Evolutionary conservation across 202 grass and related monocot species (phyloP).

Genomic region (Dendrocalamus latiflorus): DNA sequence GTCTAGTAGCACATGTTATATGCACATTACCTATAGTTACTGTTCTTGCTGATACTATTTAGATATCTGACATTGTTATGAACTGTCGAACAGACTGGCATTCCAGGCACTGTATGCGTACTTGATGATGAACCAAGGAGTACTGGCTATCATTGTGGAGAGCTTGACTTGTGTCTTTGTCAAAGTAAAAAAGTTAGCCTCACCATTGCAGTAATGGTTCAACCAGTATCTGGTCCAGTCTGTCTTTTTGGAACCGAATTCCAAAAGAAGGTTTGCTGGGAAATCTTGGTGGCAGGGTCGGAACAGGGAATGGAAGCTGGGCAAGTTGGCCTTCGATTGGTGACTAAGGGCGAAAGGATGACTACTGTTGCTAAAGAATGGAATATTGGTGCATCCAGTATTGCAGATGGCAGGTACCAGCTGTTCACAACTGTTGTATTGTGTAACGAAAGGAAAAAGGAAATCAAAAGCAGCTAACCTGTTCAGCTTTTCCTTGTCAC

Average conservation of each 20-base stretch:
- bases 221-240: slow-evolving; percentile 89
- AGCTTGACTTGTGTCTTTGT: slow-evolving; percentile 69
- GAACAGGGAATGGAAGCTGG: slow-evolving; percentile 99
- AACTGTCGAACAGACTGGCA: slow-evolving; percentile 65
- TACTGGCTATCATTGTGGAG: slow-evolving; percentile 75
- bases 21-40: neutral
- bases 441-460: neutral
- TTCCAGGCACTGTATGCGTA: slow-evolving; percentile 69
- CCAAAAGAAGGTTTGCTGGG: slow-evolving; percentile 93
- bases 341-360: slow-evolving; percentile 80
- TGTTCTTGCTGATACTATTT: slow-evolving; percentile 11
- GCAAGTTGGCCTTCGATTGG: slow-evolving; percentile 86
- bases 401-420: slow-evolving; percentile 95
- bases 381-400: slow-evolving; percentile 87
- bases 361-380: slow-evolving; percentile 94
- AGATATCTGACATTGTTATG: slow-evolving; percentile 22
- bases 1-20: slow-evolving; percentile 1
- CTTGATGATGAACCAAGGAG: slow-evolving; percentile 94
- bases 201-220: slow-evolving; percentile 83
- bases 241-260: slow-evolving; percentile 96
- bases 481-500: slow-evolving; percentile 1
- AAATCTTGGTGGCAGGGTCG: slow-evolving; percentile 89
- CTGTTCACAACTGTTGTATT: slow-evolving; percentile 2
- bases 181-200: slow-evolving; percentile 68
- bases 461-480: neutral